Evolutionary conservation across 2,329 filamentous ascomycete species (phyloP).

Genomic region (Calonectria pteridis): DNA sequence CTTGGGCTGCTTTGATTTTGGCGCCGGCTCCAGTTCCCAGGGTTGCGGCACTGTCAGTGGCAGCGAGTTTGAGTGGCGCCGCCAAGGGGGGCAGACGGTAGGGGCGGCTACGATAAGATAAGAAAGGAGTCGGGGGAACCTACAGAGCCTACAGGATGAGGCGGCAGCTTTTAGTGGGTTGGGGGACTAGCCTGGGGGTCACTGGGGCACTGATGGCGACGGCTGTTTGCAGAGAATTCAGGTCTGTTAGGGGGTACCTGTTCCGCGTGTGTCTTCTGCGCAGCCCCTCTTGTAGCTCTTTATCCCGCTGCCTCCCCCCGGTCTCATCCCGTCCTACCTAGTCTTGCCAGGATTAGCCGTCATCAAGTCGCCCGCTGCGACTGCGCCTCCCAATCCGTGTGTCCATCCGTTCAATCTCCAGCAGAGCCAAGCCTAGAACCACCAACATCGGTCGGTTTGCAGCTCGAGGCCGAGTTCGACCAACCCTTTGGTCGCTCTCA

Average conservation of each 20-base stretch:
- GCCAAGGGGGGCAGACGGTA: conserved; percentile 11
- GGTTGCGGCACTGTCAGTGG: conserved; percentile 3
- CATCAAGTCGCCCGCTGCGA: conserved; percentile 21
- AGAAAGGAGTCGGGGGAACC: not conserved
- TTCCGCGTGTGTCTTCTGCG: not conserved
- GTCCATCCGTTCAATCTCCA: conserved; percentile 4
- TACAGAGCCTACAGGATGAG: not conserved
- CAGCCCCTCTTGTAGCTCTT: not conserved
- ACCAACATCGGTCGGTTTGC: conserved; percentile 37
- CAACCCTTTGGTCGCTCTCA: conserved; percentile 49
- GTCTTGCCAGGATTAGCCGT: conserved; percentile 3
- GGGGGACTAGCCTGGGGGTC: not conserved
- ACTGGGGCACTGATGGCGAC: conserved; percentile 6
- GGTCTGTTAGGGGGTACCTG: conserved; percentile 4
- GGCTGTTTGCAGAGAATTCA: not conserved
- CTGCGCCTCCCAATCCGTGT: conserved; percentile 1
- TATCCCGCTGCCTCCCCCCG: conserved; percentile 1
- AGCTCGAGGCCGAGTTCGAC: conserved; percentile 51
- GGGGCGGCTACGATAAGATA: conserved; percentile 34
- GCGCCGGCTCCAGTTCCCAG: conserved; percentile 6
- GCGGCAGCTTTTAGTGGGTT: conserved; percentile 5
- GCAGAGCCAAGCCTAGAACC: not conserved
- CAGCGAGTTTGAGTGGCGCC: conserved; percentile 4
- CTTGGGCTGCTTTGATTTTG: conserved; percentile 7
- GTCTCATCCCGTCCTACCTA: conserved; percentile 13